Percentiles rank a stretch among this genome's conserved stretches.
phyloP scores from a whole-genome alignment of 805 yeast species.

The Candida germanica region DNA sequence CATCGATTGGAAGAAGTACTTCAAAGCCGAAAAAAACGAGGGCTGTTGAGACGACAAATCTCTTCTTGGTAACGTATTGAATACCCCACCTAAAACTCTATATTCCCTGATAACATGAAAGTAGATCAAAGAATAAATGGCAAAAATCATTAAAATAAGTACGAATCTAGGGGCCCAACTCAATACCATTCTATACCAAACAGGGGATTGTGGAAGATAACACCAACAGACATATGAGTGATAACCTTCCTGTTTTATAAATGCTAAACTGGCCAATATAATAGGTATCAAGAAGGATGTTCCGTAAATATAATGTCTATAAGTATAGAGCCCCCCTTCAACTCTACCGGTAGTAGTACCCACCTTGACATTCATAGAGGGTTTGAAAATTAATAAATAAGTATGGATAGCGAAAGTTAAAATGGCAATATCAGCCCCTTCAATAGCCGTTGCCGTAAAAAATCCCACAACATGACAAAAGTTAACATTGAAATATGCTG shows the following conservation, averaged over 20 bases:
- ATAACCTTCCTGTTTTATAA: constrained; percentile 55
- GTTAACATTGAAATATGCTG: constrained; percentile 44
- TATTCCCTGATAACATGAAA: constrained; percentile 66
- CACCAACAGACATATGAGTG: constrained; percentile 70
- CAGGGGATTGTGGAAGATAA: constrained; percentile 67
- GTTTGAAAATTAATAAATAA: constrained; percentile 65
- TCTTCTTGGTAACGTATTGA: constrained; percentile 22
- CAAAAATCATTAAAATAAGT: constrained; percentile 58
- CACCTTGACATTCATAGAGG: constrained; percentile 45
- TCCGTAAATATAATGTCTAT: constrained; percentile 56
- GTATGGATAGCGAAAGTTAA: constrained; percentile 81
- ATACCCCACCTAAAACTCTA: constrained; percentile 49
- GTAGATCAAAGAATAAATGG: constrained; percentile 69
- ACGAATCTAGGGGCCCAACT: constrained; percentile 82
- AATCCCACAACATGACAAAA: constrained; percentile 73
- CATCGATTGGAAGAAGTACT: constrained; percentile 23
- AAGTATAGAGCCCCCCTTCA: constrained; percentile 73
- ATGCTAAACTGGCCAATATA: constrained; percentile 69
- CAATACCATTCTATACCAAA: constrained; percentile 69
- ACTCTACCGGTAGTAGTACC: constrained; percentile 25
- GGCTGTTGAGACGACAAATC: constrained; percentile 20
- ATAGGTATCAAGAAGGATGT: constrained; percentile 59
- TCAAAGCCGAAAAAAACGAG: constrained; percentile 32
- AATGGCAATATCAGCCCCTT: constrained; percentile 85
- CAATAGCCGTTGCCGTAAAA: constrained; percentile 75